Base-by-base conservation (phyloP, 75 land plant species). In the Pinus tabuliformis region DNA sequence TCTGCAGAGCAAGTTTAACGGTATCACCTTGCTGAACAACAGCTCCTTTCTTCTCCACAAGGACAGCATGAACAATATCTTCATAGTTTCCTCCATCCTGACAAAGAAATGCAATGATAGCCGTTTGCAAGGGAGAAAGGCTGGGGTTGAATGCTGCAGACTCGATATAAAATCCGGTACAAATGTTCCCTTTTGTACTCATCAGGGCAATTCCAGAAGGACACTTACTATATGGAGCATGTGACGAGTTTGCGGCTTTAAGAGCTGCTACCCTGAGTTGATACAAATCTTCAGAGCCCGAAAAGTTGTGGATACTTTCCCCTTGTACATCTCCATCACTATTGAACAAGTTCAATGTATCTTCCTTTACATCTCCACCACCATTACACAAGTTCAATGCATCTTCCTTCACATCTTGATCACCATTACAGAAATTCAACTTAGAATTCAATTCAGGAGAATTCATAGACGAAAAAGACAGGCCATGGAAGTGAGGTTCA, bases 121-220 rank as follows among this genome's bases (percentile, higher is more conserved):
- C 95, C 62, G 98, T 95, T 86, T 95, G 98, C n/a, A 91, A 83
- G 58, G 99, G 96, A 18, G 90, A 85, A 58, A 97, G 62, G 37
- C 98, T 87, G 36, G 99, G 99, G 64, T 97, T 97, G 80, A 86
- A 91, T 17, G 99, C 99, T 17, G 98, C 99, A 15, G 99, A 97
- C 75, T 97, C 99, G 73, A 75, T 75, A 78, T 97, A 97, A 3
- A 81, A 81, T 14, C 99, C 99, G 9, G 75, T 87, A 58, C 75
- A 92, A 12, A 92, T 83, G 63, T 77, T 78, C 30, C 98, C 93
- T 15, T 80, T 81, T 18, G 7, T 59, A 57, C 89, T 94, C 70
- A 76, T 37, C 52, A 97, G 24, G 42, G 99, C 88, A 59, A 95
- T 76, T 39, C 98, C 99, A 24, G 99, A 88, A 21, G 99, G 92